These are phyloP conservation scores for Acer campestre DNA, from an alignment of 345 rosid species.

Conservation along the genomic window DNA sequence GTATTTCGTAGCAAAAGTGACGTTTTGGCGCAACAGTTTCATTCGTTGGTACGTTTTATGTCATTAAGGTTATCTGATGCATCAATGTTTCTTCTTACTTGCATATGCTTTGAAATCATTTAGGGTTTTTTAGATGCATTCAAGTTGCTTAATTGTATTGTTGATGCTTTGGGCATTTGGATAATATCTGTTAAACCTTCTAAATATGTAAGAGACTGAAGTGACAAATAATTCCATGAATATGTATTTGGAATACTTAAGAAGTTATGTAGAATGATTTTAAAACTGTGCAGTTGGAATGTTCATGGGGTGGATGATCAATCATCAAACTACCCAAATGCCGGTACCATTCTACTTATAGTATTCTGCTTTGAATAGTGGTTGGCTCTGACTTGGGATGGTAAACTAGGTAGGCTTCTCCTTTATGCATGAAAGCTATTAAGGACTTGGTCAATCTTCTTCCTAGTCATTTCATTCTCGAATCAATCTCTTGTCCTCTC, in stretches of 20 bases:
- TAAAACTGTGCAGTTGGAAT: background rate
- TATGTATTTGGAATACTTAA: background rate
- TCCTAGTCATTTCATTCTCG: background rate
- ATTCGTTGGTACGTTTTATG: constrained; percentile 53
- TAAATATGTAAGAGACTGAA: background rate
- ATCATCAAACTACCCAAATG: background rate
- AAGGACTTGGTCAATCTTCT: background rate
- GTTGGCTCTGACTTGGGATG: background rate
- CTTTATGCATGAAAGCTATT: background rate
- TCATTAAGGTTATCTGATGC: constrained; percentile 9
- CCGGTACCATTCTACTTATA: background rate
- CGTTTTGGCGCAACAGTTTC: constrained; percentile 68
- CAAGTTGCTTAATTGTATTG: background rate
- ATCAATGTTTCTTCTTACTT: background rate
- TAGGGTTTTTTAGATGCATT: constrained; percentile 4
- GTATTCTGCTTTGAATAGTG: background rate
- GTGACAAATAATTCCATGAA: background rate
- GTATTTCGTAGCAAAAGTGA: constrained; percentile 71
- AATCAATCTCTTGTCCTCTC: background rate
- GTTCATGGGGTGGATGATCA: background rate
- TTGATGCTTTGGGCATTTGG: background rate
- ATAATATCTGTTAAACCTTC: background rate
- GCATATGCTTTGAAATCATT: constrained; percentile 10
- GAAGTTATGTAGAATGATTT: background rate
- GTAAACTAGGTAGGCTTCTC: background rate